Conservation (phyloP, 176 grass and related monocot species). For the Eleusine indica region DNA sequence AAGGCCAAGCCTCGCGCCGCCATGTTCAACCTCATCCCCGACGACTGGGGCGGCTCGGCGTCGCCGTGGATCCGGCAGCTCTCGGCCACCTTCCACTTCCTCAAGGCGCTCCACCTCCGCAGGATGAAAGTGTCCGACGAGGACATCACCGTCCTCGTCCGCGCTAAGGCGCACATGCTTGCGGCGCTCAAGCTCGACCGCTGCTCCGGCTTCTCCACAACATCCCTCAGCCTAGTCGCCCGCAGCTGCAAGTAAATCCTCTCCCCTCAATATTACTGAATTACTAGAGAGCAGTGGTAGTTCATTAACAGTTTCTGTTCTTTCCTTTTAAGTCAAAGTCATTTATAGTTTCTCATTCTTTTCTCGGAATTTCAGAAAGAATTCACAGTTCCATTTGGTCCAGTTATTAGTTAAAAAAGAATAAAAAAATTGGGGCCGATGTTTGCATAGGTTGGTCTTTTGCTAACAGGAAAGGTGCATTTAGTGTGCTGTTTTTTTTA, state of each 20-base stretch:
- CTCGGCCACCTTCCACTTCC: constrained; percentile 63
- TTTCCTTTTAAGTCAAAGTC: neutral
- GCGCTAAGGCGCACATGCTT: constrained; percentile 72
- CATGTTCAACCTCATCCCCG: constrained; percentile 96
- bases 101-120: constrained; percentile 84
- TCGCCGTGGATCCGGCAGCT: constrained; percentile 72
- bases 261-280: neutral
- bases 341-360: neutral
- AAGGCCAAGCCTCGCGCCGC: constrained; percentile 91
- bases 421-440: neutral
- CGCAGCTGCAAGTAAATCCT: constrained; percentile 69
- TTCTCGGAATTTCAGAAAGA: neutral
- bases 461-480: neutral
- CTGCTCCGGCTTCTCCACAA: constrained; percentile 93
- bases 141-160: constrained; percentile 63
- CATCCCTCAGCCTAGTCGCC: constrained; percentile 60
- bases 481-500: constrained; percentile 20
- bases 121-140: constrained; percentile 75
- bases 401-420: neutral
- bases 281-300: neutral
- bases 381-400: neutral
- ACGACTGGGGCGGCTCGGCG: constrained; percentile 88
- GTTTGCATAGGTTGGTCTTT: neutral
- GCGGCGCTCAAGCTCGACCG: constrained; percentile 83
- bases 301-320: constrained; percentile 1